phyloP scores from a whole-genome alignment of 176 grass and related monocot genomes.

The Triticum aestivum region DNA sequence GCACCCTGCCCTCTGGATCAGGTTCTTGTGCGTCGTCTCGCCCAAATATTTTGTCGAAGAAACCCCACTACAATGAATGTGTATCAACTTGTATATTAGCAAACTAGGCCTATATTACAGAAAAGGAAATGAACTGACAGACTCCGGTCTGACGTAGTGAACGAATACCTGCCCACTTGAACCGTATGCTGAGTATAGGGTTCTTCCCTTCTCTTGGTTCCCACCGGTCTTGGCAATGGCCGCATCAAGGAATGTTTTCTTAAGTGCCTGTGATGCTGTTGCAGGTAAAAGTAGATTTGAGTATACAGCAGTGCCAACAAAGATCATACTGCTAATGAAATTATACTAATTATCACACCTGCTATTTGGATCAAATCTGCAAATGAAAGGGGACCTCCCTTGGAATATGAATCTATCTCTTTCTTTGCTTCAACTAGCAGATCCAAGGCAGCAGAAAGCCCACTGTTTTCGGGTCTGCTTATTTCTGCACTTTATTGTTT shows the following conservation, averaged over 20 bases:
- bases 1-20: conserved; percentile 89
- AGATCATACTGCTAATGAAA: background rate
- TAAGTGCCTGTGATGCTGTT: conserved; percentile 87
- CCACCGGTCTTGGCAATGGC: conserved; percentile 90
- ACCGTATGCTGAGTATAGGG: conserved; percentile 82
- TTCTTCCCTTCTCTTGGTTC: conserved; percentile 88
- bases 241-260: conserved; percentile 80
- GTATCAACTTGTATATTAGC: background rate
- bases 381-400: conserved; percentile 84
- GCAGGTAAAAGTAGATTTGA: conserved; percentile 13
- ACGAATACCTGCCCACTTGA: conserved; percentile 86
- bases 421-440: conserved; percentile 70
- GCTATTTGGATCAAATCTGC: conserved; percentile 82
- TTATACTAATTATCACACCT: conserved; percentile 22
- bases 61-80: conserved; percentile 57
- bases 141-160: background rate
- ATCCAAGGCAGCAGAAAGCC: conserved; percentile 69
- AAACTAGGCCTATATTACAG: background rate
- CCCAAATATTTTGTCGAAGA: conserved; percentile 87
- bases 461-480: conserved; percentile 91
- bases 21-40: conserved; percentile 61
- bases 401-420: conserved; percentile 85
- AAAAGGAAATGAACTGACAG: background rate
- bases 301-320: background rate
- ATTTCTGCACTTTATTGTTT: conserved; percentile 83